Base-by-base conservation (phyloP, 2,329 filamentous ascomycete genomes). In the Aschersonia sp. region DNA sequence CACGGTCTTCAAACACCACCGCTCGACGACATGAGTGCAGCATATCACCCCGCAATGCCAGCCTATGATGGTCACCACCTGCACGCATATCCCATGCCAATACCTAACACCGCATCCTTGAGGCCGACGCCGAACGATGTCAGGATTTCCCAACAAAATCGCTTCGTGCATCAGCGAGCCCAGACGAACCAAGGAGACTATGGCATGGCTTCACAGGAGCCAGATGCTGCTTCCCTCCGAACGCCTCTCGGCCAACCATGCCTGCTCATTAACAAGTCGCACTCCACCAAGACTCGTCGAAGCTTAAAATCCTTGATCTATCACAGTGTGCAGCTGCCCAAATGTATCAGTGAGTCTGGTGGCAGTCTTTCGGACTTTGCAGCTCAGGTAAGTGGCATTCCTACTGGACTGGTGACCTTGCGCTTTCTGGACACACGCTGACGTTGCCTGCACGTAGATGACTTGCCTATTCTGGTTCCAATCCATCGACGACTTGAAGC, bases 391-490 rank as follows among this genome's bases (percentile, higher is more conserved):
- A 55, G 71, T 62, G 45, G 10, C n/a, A 30, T 38, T 12, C 35
- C 32, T 12, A 9, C 9, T 40, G 28, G 5, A 31, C 5, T 4
- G 32, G 12, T 20, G 6, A 40, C 4, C 40, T 5, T 28, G 28
- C 3, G 35, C 31, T 12, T 6, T 9, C 7, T 47, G 35, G 6
- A 43, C 12, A 29, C 38, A 20, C 9, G 1, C 31, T 42, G 10
- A 31, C 40, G 4, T 6, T 42, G 10, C 10, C 40, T 4, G 40
- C 6, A 10, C 6, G 20, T 58, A 95, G 86, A 86, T 97, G 65
- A 94, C 91, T 9, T 96, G 91, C 60, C 74, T 98, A 10, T 96
- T 97, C 68, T 97, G 92, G 91, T 97, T 97, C 61, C 89, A 97
- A 65, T 85, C 84, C 12, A 84, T 85, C 43, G 76, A 84, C n/a